Base-by-base conservation (phyloP, 2,329 filamentous ascomycete genomes). In the Penicillium sp. region DNA sequence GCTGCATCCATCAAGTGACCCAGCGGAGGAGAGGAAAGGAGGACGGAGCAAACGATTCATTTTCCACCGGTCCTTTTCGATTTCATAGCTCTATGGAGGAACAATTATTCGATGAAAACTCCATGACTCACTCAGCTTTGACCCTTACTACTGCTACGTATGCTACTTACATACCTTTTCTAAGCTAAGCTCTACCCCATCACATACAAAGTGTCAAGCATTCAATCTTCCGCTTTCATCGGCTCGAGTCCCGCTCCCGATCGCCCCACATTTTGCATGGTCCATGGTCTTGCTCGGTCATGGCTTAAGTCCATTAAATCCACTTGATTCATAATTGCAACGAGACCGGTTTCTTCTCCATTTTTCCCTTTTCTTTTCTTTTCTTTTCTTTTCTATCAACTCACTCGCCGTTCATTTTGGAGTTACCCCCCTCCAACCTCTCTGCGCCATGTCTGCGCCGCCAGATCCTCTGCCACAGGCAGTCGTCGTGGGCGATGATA, bases 381-480 rank as follows among this genome's bases (percentile, higher is more conserved):
- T 51, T n/a, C 35, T 51, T 28, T n/a, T 28, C 26, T 26, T 7
- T 15, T 40, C 42, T 17, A 4, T n/a, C 50, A 19, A 17, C 13
- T 37, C 54, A 5, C 7, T 33, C 17, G n/a, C 30, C 2, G 3
- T 33, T 12, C 12, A 30, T 3, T 22, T n/a, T 26, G 15, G 13
- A 9, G 10, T 15, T 4, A 38, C 24, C 15, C 17, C 44, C 17
- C 38, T 53, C 35, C 30, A 30, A 50, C 26, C 38, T 13, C 17
- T n/a, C 47, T 22, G 24, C 8, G 42, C 28, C 35, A 69, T 69
- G 67, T 62, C 67, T 12, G 55, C 58, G 51, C 60, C 58, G 45
- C 56, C 59, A 13, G 65, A 67, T 15, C 59, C 68, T 38, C 61
- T 66, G 58, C 59, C 54, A 8, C 59, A 66, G 63, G 60, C 65